A percentile compares a stretch with the other conserved stretches of the same genome.
Evolutionary conservation across 2,329 filamentous ascomycete genomes (phyloP).

Genomic region (Epichloe aotearoae): DNA sequence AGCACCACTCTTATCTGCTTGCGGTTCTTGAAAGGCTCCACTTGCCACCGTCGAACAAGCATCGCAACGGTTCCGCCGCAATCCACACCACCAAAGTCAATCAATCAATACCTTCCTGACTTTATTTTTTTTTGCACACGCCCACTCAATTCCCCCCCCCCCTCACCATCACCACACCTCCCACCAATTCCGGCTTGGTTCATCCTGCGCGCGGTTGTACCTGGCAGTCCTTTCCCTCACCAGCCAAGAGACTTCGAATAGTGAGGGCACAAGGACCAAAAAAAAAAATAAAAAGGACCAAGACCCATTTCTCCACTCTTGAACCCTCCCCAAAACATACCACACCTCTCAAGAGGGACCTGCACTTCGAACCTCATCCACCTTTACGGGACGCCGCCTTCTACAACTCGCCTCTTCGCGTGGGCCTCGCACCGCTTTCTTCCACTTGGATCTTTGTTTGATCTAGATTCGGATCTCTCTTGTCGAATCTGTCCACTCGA

Average conservation of each 20-base stretch:
- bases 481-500: constrained; percentile 10
- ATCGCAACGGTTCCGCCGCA: constrained; percentile 12
- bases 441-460: constrained; percentile 1
- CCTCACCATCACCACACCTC: constrained; percentile 9
- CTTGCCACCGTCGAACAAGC: constrained; percentile 13
- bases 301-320: constrained; percentile 33
- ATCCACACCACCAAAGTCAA: constrained; percentile 8
- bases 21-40: constrained; percentile 13
- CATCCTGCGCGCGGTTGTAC: constrained; percentile 11
- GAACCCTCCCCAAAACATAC: constrained; percentile 32
- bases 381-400: constrained; percentile 19
- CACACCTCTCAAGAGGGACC: constrained; percentile 25
- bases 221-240: constrained; percentile 10
- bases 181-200: constrained; percentile 16
- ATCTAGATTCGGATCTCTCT: constrained; percentile 2
- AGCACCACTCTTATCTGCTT: constrained; percentile 13
- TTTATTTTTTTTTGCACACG: not conserved
- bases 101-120: constrained; percentile 3
- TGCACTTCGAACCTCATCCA: constrained; percentile 27
- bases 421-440: constrained; percentile 12
- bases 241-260: constrained; percentile 8
- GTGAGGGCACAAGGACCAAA: constrained; percentile 13
- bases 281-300: constrained; percentile 28
- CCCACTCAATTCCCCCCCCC: constrained; percentile 5
- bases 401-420: constrained; percentile 13